These are phyloP conservation scores for Macadamia tetraphylla DNA, from an alignment of 164 flowering plant species.

Conservation along the genomic window DNA sequence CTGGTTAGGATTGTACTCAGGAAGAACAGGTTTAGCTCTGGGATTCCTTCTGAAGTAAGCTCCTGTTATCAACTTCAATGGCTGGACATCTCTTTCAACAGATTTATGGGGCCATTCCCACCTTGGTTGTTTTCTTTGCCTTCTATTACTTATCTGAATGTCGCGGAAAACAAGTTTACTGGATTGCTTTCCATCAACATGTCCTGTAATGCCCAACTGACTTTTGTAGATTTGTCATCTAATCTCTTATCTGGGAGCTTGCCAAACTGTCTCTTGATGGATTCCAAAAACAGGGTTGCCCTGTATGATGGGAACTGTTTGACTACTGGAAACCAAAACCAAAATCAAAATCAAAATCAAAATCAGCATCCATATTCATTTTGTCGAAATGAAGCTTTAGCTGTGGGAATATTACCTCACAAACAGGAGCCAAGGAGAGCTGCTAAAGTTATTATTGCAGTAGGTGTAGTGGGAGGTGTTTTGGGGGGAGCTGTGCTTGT, in stretches of 20 bases:
- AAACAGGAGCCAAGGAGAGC: constrained; percentile 23
- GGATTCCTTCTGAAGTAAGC: constrained; percentile 51
- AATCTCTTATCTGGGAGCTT: constrained; percentile 79
- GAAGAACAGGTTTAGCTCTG: constrained; percentile 71
- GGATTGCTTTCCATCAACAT: constrained; percentile 62
- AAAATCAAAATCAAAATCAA: constrained; percentile 48
- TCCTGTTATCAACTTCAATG: constrained; percentile 61
- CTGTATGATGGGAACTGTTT: constrained; percentile 66
- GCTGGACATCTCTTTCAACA: constrained; percentile 73
- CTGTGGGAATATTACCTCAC: constrained; percentile 68
- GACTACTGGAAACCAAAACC: constrained; percentile 24
- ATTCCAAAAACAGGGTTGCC: constrained; percentile 35
- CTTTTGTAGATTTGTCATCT: constrained; percentile 63
- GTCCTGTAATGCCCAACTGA: constrained; percentile 58
- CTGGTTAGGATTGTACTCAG: constrained; percentile 53
- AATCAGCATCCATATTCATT: constrained; percentile 60
- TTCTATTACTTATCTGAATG: constrained; percentile 54
- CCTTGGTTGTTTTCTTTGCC: constrained; percentile 59
- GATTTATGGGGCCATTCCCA: constrained; percentile 78
- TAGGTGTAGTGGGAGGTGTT: constrained; percentile 44
- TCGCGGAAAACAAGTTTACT: constrained; percentile 66
- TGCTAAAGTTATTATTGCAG: constrained; percentile 43
- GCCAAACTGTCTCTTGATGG: constrained; percentile 53
- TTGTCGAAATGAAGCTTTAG: constrained; percentile 87
- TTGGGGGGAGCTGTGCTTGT: constrained; percentile 39